Percentiles rank a stretch among this genome's conserved stretches.
These are phyloP conservation scores for Arabis alpina DNA, from an alignment of 345 rosid species.

Conservation along the genomic window DNA sequence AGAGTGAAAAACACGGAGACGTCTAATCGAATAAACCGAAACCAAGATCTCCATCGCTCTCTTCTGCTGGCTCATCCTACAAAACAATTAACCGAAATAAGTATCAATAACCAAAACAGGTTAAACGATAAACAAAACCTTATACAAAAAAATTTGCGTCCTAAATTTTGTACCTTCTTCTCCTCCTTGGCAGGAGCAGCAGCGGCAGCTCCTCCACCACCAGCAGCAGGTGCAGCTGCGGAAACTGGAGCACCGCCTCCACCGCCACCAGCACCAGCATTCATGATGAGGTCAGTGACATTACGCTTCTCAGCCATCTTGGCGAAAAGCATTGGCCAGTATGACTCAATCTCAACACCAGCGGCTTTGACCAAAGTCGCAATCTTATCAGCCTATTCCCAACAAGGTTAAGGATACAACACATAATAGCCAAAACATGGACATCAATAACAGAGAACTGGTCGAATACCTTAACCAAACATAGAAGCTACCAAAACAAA, in stretches of 20 bases:
- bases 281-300: conserved; percentile 63
- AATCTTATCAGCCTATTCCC: conserved; percentile 74
- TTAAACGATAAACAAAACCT: neutral
- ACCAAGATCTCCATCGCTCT: conserved; percentile 87
- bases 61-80: conserved; percentile 81
- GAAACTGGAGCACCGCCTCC: conserved; percentile 52
- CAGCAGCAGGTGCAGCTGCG: conserved; percentile 52
- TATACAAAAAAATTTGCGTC: neutral
- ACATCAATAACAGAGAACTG: neutral
- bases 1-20: conserved; percentile 1
- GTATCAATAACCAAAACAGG: neutral
- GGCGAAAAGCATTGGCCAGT: conserved; percentile 86
- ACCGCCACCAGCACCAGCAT: conserved; percentile 79
- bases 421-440: neutral
- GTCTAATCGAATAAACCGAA: conserved; percentile 78
- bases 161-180: conserved; percentile 53
- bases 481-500: neutral
- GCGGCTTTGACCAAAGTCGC: conserved; percentile 63
- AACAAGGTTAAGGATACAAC: conserved; percentile 16
- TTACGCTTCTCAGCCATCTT: conserved; percentile 76
- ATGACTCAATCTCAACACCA: conserved; percentile 62
- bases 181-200: conserved; percentile 75
- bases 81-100: neutral
- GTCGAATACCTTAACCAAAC: neutral
- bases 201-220: conserved; percentile 48